Base-by-base conservation (phyloP, 371 early-diverging fungal species). In the Gilbertella persicaria region DNA sequence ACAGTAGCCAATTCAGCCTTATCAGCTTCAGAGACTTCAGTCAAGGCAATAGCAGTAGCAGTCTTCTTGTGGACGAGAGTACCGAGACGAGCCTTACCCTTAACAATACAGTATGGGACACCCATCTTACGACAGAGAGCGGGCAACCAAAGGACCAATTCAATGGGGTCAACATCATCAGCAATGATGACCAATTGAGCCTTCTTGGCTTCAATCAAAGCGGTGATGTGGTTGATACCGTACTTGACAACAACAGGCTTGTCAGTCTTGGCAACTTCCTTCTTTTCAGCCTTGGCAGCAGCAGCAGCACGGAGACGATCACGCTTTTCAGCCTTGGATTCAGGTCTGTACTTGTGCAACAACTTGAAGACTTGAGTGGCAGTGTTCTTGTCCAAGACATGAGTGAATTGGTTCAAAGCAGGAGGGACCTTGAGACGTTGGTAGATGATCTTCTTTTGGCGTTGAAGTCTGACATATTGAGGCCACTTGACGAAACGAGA, bases 91-190 rank as follows among this genome's bases (percentile, higher is more conserved):
- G 93, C 85, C 89, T 99, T 98, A 70, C 91, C 86, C 90, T 98
- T 97, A 75, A 99, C 97, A 71, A 99, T 96, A 83, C 88, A 89
- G 91, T 99, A 99, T 45, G 99, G 98, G 82, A 99, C 88, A 66
- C 96, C 97, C 98, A 99, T 97, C 94, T 99, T 99, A 79, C 97
- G 96, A 90, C 99, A 99, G 45, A 99, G 92, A 60, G 99, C 98
- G 54, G 99, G 99, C 69, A 99, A 86, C 94, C 95, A 99, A 64
- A 99, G 71, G 59, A 99, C 99, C 60, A 99, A 69, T 79, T 99
- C 99, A 73, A 99, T 96, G 62, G 99, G 99, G 84, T 99, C 97
- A 69, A 99, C 99, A 81, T 99, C 98, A 73, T 96, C 86, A 59
- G 99, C 99, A 78, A 99, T 99, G 69, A 99, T 85, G 50, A 99